Evolutionary conservation across 306 rosid genomes (phyloP), one percentile per base, ranked within the genome.

Genomic region (Malus fusca): DNA sequence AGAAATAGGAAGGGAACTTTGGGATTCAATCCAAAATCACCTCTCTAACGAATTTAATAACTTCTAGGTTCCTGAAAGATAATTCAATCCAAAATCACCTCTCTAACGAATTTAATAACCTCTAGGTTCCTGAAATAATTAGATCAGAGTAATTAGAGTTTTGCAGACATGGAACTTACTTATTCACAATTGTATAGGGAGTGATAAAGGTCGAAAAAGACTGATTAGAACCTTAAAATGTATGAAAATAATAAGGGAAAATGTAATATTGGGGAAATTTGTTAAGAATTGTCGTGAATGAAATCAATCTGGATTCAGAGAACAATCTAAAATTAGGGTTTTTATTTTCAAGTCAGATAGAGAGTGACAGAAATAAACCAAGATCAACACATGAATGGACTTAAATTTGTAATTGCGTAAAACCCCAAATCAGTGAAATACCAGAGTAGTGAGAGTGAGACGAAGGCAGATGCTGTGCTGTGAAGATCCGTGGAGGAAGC

Each of bases 151-250:
- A 64, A 66, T 25, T 66, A 12, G 33, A 73, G 63, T 64, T 63
- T 51, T 35, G 6, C 52, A 76, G 80, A 62, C 19, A 52, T n/a
- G 76, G 70, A 77, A 76, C 15, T 68, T 79, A 46, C 77, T 88
- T 78, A 37, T 65, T n/a, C 75, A 76, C 56, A 75, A 62, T 22
- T 22, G 30, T 19, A 28, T 28, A 62, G 31, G 17, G 68, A 23
- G 30, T 30, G 17, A 18, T 9, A 19, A 2, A 25, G 28, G 7
- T 14, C 19, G 17, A 46, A 46, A 46, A 46, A 14, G 19, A 46
- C 53, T 4, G 53, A 14, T 14, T 14, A 46, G 53, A 46, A 2
- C 19, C 4, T 4, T 46, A 46, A 46, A 46, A 46, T 4, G 53
- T 46, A 46, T 4, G 53, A 46, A 46, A 46, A 46, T 13, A 13